These are phyloP conservation scores for Hyphodiscus sp. DNA, from an alignment of 2,329 filamentous ascomycete species.

Conservation along the genomic window DNA sequence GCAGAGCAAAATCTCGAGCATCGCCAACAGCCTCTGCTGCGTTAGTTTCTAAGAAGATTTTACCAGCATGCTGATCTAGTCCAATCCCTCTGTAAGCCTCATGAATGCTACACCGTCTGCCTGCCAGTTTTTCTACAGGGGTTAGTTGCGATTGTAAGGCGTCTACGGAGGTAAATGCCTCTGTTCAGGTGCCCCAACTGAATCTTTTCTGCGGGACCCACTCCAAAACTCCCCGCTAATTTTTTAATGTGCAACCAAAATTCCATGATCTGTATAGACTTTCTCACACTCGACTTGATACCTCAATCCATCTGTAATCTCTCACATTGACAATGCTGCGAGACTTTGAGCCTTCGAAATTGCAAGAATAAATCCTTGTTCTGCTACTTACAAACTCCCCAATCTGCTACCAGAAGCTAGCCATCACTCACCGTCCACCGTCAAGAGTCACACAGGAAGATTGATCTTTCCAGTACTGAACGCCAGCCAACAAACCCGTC, in stretches of 20 bases:
- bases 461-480: not conserved
- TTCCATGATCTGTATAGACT: too few relatives aligned
- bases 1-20: not conserved
- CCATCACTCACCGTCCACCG: conserved; percentile 1
- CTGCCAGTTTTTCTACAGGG: too few relatives aligned
- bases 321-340: conserved; percentile 23
- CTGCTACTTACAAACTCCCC: not conserved
- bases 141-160: too few relatives aligned
- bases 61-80: too few relatives aligned
- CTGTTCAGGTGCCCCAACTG: not conserved
- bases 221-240: not conserved
- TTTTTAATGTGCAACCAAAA: not conserved
- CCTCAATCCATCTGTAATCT: not conserved
- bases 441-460: not conserved
- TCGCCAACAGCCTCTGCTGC: too few relatives aligned
- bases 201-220: not conserved
- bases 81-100: too few relatives aligned
- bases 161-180: not conserved
- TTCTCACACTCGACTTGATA: not conserved
- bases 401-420: conserved; percentile 9
- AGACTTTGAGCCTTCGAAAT: conserved; percentile 26
- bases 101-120: too few relatives aligned
- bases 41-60: too few relatives aligned
- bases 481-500: conserved; percentile 1
- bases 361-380: conserved; percentile 19